A percentile compares a stretch with the other conserved stretches of the same genome.
These are phyloP conservation scores for Neobulgaria alba DNA, from an alignment of 2,329 filamentous ascomycete species.

Conservation along the genomic window DNA sequence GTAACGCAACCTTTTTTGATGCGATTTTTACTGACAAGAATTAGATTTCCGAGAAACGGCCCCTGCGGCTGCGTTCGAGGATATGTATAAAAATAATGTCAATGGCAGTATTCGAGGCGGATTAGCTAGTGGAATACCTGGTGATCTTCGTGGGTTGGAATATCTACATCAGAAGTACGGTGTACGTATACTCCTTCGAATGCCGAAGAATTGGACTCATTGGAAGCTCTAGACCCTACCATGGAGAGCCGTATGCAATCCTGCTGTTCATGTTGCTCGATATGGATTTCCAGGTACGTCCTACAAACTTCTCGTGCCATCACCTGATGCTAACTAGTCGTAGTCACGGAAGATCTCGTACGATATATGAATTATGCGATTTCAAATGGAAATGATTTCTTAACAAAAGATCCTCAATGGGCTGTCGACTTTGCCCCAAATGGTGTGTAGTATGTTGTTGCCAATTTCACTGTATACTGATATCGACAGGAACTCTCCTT, in stretches of 20 bases:
- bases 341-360: conserved; percentile 64
- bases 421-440: conserved; percentile 64
- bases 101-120: conserved; percentile 62
- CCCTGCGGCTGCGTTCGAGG: conserved; percentile 67
- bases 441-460: too few relatives aligned
- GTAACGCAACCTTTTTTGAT: background rate
- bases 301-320: background rate
- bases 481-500: conserved; percentile 43
- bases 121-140: conserved; percentile 62
- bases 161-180: conserved; percentile 69
- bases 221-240: conserved; percentile 39
- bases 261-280: conserved; percentile 65
- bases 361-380: conserved; percentile 57
- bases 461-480: too few relatives aligned
- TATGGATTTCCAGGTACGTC: conserved; percentile 50
- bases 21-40: conserved; percentile 1
- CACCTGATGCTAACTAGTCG: conserved; percentile 10
- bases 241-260: conserved; percentile 64
- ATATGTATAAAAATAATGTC: conserved; percentile 75
- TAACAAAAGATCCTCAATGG: conserved; percentile 53
- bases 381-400: conserved; percentile 41
- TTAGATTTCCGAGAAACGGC: conserved; percentile 80
- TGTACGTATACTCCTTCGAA: conserved; percentile 27
- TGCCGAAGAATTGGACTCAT: background rate
- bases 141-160: conserved; percentile 71